Evolutionary conservation across 257 asterid genomes (phyloP), one percentile per base, ranked within the genome.

Genomic region (Linaria vulgaris): DNA sequence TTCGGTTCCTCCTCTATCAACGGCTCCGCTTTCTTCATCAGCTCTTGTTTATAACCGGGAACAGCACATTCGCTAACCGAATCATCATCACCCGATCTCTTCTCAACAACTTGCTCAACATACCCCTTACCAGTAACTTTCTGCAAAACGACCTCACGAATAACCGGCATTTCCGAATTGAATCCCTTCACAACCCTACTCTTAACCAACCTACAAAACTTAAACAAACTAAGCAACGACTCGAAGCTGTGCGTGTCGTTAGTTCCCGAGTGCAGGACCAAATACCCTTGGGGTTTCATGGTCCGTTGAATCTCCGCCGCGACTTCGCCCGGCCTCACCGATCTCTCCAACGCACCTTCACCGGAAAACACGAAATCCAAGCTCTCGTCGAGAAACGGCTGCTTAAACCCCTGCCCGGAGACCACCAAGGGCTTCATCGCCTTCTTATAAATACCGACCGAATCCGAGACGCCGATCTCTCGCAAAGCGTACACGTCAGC

Each of bases 401-500:
- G 81, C 70, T 69, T 79, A 27, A 72, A 69, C 43, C 88, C 85
- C 67, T 67, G 81, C 9, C 83, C 85, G 0, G 64, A 57, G 52
- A 82, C 44, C 45, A 88, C 96, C 80, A 91, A 65, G 13, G 96
- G 95, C 83, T 84, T 91, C 58, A 76, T 78, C 39, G 79, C 82
- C 72, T 86, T 91, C 83, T 73, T 82, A 31, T 67, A 82, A 57
- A 87, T 71, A 19, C 96, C 98, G 44, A 84, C 53, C 2, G 96
- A 91, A 46, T 88, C 90, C 51, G 76, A 67, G 20, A 91, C 90
- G 14, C 96, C 96, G 37, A 88, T 70, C 78, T 86, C 95, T 72
- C 78, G 80, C 72, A 91, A 70, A 1, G 96, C 96, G 72, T 74
- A 91, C 12, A 88, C 96, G 45, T 88, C 96, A 9, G 95, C 77